Evolutionary conservation across 2,329 filamentous ascomycete genomes (phyloP).

Genomic region (Cephalotrichum gorgonifer): DNA sequence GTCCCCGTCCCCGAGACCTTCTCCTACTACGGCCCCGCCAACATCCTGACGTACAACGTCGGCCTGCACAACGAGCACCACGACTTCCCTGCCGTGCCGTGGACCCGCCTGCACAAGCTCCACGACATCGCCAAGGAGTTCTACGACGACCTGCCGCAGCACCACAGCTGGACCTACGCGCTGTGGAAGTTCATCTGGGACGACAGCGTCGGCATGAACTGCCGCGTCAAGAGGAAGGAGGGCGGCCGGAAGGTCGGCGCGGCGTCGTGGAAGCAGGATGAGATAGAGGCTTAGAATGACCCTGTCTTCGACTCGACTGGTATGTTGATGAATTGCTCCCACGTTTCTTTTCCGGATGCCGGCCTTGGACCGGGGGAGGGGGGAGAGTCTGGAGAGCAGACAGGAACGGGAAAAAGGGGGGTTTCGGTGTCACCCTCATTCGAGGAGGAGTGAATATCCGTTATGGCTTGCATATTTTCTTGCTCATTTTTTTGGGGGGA

Average conservation of each 20-base stretch:
- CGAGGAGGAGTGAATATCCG: no score
- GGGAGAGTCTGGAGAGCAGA: no score
- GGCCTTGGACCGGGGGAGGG: no score
- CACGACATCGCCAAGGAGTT: conserved; percentile 80
- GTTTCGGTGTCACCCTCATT: no score
- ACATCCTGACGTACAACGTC: conserved; percentile 92
- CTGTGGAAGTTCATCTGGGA: conserved; percentile 96
- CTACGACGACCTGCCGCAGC: conserved; percentile 76
- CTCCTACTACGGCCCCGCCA: conserved; percentile 90
- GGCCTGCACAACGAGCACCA: conserved; percentile 98
- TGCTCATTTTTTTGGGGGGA: no score
- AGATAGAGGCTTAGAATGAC: conserved; percentile 61
- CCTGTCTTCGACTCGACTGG: no score
- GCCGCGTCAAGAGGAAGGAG: conserved; percentile 83
- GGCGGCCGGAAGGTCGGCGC: conserved; percentile 54
- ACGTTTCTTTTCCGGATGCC: not conserved
- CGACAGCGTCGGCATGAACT: conserved; percentile 78
- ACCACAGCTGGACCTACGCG: conserved; percentile 84
- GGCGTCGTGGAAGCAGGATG: conserved; percentile 53
- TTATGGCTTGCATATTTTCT: no score
- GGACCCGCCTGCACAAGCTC: conserved; percentile 73
- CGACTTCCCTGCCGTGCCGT: conserved; percentile 93
- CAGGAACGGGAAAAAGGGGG: no score
- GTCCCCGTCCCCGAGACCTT: conserved; percentile 83
- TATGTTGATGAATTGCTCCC: not conserved